Base-by-base conservation (phyloP, 306 rosid species). In the Prunus kanzakura region DNA sequence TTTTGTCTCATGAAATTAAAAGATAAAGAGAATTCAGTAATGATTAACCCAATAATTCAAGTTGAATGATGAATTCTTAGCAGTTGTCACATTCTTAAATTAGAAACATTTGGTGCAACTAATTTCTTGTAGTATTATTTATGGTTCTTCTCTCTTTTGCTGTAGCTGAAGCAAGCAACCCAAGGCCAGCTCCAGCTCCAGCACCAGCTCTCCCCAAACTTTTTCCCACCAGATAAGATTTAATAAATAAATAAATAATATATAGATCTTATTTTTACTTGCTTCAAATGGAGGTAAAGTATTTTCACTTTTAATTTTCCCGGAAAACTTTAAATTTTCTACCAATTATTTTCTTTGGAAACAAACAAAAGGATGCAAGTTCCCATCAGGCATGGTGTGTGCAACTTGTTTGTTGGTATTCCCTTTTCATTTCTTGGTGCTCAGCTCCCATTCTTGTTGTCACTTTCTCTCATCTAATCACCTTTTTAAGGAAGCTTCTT, bases 281-380 rank as follows among this genome's bases (percentile, higher is more conserved):
- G 96, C 95, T 84, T 91, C 84, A 65, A 78, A 88, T 76, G 83
- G 83, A 91, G 84, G 94, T 52, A 77, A 91, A 85, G 96, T 85
- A 93, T 89, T 78, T 83, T 35, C 81, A 75, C 79, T 78, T 86
- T 78, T 69, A 64, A 16, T 74, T 38, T 76, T 62, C 80, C 47
- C 47, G 10, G 73, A 68, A 79, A 69, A 49, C 16, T 45, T 71
- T 58, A 32, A 11, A 3, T 56, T 38, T 22, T 71, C 64, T n/a
- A 27, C 60, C 68, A 19, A 50, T 61, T 11, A 19, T 29, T 32
- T 68, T 77, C 46, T 76, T 52, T 72, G 52, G 73, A 77, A 75
- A 25, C 30, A 69, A 29, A 72, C 69, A 25, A 82, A 78, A 80
- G 74, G 80, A 67, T 63, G 47, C 63, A 82, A 82, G 78, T 68